Evolutionary conservation across 495 filamentous ascomycete species (phyloP).

Genomic region (Xylaria cubensis): DNA sequence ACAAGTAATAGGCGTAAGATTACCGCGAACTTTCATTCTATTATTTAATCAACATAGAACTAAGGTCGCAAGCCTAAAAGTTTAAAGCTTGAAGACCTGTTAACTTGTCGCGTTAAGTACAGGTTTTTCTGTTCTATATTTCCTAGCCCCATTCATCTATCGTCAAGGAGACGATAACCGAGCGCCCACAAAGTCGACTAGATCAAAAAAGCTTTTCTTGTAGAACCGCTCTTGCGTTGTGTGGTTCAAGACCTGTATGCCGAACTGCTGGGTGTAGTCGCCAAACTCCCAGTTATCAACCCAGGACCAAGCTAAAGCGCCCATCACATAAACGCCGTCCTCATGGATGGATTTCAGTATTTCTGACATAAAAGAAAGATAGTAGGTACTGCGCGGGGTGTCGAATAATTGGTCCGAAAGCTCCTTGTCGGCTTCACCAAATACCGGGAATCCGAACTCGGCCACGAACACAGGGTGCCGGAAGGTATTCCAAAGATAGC

Average conservation of each 20-base stretch:
- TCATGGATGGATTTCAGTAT: constrained; percentile 52
- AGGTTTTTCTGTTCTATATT: background rate
- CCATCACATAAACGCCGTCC: constrained; percentile 54
- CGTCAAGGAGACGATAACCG: constrained; percentile 22
- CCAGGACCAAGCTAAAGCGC: constrained; percentile 59
- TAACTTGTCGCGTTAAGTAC: background rate
- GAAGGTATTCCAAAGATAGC: constrained; percentile 55
- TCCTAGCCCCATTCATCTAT: background rate
- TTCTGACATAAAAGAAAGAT: constrained; percentile 47
- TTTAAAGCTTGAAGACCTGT: background rate
- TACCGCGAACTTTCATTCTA: too few species aligned
- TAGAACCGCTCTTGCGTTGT: constrained; percentile 48
- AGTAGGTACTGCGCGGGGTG: constrained; percentile 27
- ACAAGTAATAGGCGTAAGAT: background rate
- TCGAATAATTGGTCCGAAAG: constrained; percentile 57
- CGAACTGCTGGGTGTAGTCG: constrained; percentile 43
- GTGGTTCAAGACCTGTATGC: constrained; percentile 52
- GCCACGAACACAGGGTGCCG: constrained; percentile 42
- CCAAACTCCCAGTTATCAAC: constrained; percentile 59
- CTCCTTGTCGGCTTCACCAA: constrained; percentile 46
- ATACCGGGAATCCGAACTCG: constrained; percentile 18
- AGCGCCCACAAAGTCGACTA: constrained; percentile 49
- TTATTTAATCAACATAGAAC: too few species aligned
- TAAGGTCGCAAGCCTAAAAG: background rate
- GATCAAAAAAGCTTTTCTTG: constrained; percentile 57